Evolutionary conservation across 2,329 filamentous ascomycete genomes (phyloP).

Genomic region (Colletotrichum somersetense): DNA sequence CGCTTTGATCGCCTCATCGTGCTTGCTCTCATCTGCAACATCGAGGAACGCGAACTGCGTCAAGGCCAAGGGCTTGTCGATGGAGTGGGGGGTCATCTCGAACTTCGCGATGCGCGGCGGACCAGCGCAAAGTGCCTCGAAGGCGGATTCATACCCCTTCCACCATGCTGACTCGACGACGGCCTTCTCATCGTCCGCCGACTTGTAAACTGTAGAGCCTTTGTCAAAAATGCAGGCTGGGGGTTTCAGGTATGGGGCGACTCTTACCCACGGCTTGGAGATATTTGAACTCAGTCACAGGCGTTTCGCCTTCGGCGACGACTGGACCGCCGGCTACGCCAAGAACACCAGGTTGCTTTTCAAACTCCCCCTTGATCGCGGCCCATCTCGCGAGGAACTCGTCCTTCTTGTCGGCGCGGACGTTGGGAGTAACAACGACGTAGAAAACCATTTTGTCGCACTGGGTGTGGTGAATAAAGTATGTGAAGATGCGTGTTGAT

Average conservation of each 20-base stretch:
- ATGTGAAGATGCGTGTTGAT: background rate
- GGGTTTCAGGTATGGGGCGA: too few relatives aligned
- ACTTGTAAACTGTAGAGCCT: slow-evolving; percentile 15
- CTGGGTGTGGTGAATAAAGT: background rate
- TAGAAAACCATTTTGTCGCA: slow-evolving; percentile 31
- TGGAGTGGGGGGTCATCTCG: slow-evolving; percentile 11
- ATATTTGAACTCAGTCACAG: slow-evolving; percentile 36
- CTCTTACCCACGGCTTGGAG: slow-evolving; percentile 25
- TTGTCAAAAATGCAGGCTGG: background rate
- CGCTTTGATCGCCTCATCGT: slow-evolving; percentile 28
- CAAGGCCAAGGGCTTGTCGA: slow-evolving; percentile 23
- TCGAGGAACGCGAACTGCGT: slow-evolving; percentile 25
- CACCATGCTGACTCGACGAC: slow-evolving; percentile 31
- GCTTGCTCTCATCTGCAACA: slow-evolving; percentile 27
- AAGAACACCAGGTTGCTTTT: slow-evolving; percentile 31
- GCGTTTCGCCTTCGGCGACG: slow-evolving; percentile 18
- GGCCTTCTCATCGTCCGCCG: slow-evolving; percentile 23
- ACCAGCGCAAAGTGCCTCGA: background rate
- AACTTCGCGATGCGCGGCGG: slow-evolving; percentile 33
- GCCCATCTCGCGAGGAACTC: slow-evolving; percentile 36
- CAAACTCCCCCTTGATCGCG: slow-evolving; percentile 19
- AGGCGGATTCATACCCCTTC: slow-evolving; percentile 20
- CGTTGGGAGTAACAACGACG: slow-evolving; percentile 19
- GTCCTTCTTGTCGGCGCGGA: slow-evolving; percentile 34
- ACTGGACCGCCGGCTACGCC: slow-evolving; percentile 23